Percentiles rank a stretch among this genome's conserved stretches.
Evolutionary conservation across 2,329 filamentous ascomycete genomes (phyloP).

Genomic region (Albifimbria verrucaria): DNA sequence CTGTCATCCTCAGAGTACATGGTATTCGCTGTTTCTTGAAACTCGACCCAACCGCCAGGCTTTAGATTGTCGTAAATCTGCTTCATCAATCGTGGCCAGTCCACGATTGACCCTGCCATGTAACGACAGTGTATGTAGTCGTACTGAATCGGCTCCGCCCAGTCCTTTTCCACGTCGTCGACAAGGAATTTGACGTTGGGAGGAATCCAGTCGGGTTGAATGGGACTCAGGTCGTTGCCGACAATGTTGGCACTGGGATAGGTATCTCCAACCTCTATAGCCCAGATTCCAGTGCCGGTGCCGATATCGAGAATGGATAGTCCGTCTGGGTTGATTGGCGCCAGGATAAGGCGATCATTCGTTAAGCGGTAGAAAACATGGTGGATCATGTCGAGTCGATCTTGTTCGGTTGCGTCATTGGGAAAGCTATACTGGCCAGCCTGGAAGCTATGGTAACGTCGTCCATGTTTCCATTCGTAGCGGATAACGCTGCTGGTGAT

Average conservation of each 20-base stretch:
- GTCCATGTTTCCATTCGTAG: conserved; percentile 36
- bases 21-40: conserved; percentile 36
- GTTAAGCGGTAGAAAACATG: conserved; percentile 28
- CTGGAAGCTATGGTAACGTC: conserved; percentile 37
- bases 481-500: conserved; percentile 30
- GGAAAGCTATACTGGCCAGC: conserved; percentile 33
- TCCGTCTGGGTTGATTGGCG: conserved; percentile 32
- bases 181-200: conserved; percentile 57
- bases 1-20: conserved; percentile 36
- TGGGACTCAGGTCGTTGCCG: conserved; percentile 39
- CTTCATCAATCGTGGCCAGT: conserved; percentile 21
- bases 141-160: conserved; percentile 31
- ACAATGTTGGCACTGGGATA: conserved; percentile 32
- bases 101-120: conserved; percentile 30
- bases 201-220: conserved; percentile 47
- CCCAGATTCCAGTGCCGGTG: no score
- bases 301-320: conserved; percentile 42
- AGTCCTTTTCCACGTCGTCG: conserved; percentile 56
- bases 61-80: conserved; percentile 32
- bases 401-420: conserved; percentile 35
- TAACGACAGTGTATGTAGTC: conserved; percentile 33
- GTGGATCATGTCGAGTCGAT: conserved; percentile 36
- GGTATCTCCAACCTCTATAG: conserved; percentile 39
- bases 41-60: conserved; percentile 46
- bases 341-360: conserved; percentile 30